Percentiles rank a stretch among this genome's conserved stretches.
Evolutionary conservation across 208 protist species (phyloP).

Genomic region (Crithidia bombi): DNA sequence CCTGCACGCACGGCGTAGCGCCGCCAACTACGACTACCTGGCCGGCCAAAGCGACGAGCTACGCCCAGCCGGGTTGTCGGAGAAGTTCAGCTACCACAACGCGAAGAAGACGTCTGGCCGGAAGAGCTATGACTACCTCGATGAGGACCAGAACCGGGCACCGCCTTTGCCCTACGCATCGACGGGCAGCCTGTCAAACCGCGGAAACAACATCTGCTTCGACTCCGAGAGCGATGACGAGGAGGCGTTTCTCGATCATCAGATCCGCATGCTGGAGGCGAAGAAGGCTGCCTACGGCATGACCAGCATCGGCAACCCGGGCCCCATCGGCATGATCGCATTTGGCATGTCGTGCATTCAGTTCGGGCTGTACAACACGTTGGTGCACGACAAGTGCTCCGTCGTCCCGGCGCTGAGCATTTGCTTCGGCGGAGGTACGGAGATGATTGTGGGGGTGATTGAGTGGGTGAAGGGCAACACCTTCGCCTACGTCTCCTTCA

Average conservation of each 20-base stretch:
- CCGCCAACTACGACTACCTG: slow-evolving; percentile 30
- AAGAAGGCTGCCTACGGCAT: slow-evolving; percentile 2
- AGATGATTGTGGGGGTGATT: slow-evolving; percentile 50
- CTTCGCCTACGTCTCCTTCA: slow-evolving; percentile 42
- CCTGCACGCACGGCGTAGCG: slow-evolving; percentile 18
- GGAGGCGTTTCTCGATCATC: slow-evolving; percentile 14
- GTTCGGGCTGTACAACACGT: slow-evolving; percentile 44
- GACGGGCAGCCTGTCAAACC: not conserved
- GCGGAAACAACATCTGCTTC: not conserved
- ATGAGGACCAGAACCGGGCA: slow-evolving; percentile 30
- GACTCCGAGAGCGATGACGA: slow-evolving; percentile 29
- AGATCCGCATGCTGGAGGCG: slow-evolving; percentile 23
- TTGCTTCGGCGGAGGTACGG: slow-evolving; percentile 45
- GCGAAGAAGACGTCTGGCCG: not conserved
- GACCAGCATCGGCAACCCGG: slow-evolving; percentile 32
- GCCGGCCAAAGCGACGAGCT: not conserved
- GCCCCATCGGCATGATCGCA: slow-evolving; percentile 40
- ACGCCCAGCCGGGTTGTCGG: not conserved
- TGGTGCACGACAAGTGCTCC: slow-evolving; percentile 29
- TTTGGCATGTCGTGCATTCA: slow-evolving; percentile 59
- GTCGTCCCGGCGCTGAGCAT: slow-evolving; percentile 41
- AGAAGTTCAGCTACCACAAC: slow-evolving; percentile 12
- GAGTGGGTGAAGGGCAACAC: slow-evolving; percentile 46
- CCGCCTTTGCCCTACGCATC: not conserved
- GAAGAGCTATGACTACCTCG: slow-evolving; percentile 30